A percentile compares a stretch with the other conserved stretches of the same genome.
Conservation (phyloP, 2,329 filamentous ascomycete species). For the Gaeumannomyces sp. region DNA sequence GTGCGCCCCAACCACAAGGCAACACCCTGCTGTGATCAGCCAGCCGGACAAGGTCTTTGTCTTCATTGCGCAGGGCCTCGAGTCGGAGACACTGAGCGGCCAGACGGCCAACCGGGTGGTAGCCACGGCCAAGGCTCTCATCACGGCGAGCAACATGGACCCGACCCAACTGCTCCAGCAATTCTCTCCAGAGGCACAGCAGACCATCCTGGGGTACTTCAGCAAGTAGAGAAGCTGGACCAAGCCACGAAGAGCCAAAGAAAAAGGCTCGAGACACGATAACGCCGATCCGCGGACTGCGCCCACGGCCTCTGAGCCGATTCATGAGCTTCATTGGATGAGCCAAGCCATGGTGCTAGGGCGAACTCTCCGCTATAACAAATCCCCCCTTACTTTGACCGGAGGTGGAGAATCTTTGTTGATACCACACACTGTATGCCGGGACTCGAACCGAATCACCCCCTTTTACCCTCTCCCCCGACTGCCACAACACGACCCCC, state of each 20-base stretch:
- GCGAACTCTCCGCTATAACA: neutral
- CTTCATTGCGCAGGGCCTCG: conserved; percentile 79
- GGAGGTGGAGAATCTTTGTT: neutral
- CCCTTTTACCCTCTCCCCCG: neutral
- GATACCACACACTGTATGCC: neutral
- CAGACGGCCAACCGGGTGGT: conserved; percentile 74
- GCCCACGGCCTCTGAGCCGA: neutral
- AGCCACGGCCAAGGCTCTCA: conserved; percentile 68
- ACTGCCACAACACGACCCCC: neutral
- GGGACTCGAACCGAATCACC: neutral
- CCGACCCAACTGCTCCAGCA: conserved; percentile 68
- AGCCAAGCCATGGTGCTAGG: neutral
- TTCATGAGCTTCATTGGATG: neutral
- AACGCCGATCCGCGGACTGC: neutral
- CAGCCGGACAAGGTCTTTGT: conserved; percentile 79
- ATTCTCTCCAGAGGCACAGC: conserved; percentile 74
- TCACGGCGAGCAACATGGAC: conserved; percentile 68
- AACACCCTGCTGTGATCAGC: conserved; percentile 73
- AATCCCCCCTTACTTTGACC: neutral
- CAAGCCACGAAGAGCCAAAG: neutral
- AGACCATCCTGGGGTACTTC: conserved; percentile 74
- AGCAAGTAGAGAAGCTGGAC: conserved; percentile 6
- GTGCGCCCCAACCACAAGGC: conserved; percentile 42
- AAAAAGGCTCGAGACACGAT: neutral
- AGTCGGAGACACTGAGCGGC: conserved; percentile 83